Evolutionary conservation across 106 monocot species (phyloP), one percentile per base, ranked within the genome.

Genomic region (Narthecium ossifragum): DNA sequence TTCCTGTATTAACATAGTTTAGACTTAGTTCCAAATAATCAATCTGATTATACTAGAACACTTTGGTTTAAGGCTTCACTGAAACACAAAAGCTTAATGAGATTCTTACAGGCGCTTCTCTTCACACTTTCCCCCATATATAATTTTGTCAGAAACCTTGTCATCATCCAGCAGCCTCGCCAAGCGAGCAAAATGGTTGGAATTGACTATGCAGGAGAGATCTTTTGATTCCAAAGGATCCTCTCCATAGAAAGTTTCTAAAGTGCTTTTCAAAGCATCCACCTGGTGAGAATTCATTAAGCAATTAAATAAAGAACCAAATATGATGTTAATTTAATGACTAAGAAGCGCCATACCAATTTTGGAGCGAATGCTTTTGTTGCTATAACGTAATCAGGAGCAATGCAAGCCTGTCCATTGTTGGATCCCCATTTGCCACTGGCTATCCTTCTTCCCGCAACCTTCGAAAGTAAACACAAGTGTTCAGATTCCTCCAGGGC

Each of bases 371-470:
- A 76, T 55, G 72, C 53, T 74, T 77, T 82, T 36, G 79, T 67
- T 47, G 82, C 79, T 32, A 88, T 76, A 18, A 88, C 51, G 53
- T 88, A 83, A 56, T 88, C 83, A 8, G 82, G 79, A 61, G 80
- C 75, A n/a, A 88, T 46, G 43, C 88, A 88, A 55, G 88, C 83
- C 61, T 88, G 88, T 25, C 88, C 88, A 63, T 64, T 77, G 46
- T 77, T 78, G 59, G 67, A 75, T 67, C 88, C 88, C 88, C 88
- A 88, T 26, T 88, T 88, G n/a, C 88, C 88, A 14, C 65, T 70
- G 18, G 37, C 63, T 55, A 88, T 73, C 66, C 88, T 75, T 64
- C 70, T 83, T 17, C 55, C 37, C 3, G 79, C 64, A 59, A 83
- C 79, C 88, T 88, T 37, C 1, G 32, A 55, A 58, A 6, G 21